Evolutionary conservation across 1,284 basidiomycete genomes (phyloP).

Genomic region (Melampsora americana): DNA sequence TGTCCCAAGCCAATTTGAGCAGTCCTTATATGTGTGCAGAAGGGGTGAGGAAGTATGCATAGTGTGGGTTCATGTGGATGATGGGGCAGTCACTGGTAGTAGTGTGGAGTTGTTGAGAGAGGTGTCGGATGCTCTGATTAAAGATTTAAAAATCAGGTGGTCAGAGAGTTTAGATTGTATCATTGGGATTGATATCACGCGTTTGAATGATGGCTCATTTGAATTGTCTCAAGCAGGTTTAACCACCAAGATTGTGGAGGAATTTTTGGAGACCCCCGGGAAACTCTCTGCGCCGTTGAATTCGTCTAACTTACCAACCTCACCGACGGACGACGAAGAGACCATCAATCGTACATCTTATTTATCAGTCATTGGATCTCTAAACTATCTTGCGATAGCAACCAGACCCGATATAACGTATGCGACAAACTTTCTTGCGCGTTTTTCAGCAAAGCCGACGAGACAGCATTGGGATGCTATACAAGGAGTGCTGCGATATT

Average conservation of each 20-base stretch:
- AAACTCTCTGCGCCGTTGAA: no score
- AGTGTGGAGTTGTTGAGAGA: not conserved
- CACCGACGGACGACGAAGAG: no score
- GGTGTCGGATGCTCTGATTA: not conserved
- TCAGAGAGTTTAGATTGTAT: not conserved
- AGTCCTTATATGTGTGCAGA: no score
- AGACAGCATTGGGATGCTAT: conserved; percentile 10
- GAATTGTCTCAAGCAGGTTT: no score
- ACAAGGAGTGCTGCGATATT: not conserved
- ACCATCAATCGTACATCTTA: not conserved
- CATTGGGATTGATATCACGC: not conserved
- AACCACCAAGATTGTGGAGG: no score
- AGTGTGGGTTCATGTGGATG: no score
- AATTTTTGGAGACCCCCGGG: no score
- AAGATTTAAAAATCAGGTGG: conserved; percentile 7
- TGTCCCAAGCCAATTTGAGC: no score
- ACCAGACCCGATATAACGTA: conserved; percentile 13
- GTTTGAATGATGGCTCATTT: not conserved
- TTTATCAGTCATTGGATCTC: not conserved
- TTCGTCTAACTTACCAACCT: no score
- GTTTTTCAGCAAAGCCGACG: not conserved
- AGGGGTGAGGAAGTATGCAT: no score
- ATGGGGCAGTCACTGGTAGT: not conserved
- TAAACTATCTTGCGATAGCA: conserved; percentile 2
- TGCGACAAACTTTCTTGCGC: conserved; percentile 15